Percentiles rank a stretch among this genome's conserved stretches.
These are phyloP conservation scores for Rhododendron henanense DNA, from an alignment of 148 eudicot genomes.

Conservation along the genomic window DNA sequence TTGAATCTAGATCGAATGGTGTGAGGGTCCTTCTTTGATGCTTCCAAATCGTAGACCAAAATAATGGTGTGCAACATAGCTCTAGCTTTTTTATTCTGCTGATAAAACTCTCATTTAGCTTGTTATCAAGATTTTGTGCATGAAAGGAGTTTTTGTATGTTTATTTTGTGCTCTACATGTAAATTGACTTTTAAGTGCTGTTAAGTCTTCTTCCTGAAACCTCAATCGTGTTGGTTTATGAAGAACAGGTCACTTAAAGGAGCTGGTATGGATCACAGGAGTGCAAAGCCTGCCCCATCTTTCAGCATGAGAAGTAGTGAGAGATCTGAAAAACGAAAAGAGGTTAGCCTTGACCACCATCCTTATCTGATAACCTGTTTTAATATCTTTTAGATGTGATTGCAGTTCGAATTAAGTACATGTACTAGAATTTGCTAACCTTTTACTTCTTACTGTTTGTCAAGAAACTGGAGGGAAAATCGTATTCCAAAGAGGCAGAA, in stretches of 20 bases:
- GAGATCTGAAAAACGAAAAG: slow-evolving; percentile 48
- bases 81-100: not conserved
- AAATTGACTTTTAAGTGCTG: not conserved
- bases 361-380: not conserved
- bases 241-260: slow-evolving; percentile 40
- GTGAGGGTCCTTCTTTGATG: not conserved
- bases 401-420: not conserved
- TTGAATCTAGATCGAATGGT: not conserved
- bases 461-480: slow-evolving; percentile 44
- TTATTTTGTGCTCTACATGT: not conserved
- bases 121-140: not conserved
- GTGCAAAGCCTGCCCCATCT: slow-evolving; percentile 32
- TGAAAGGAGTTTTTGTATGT: not conserved
- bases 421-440: slow-evolving; percentile 1
- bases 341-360: slow-evolving; percentile 29
- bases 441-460: slow-evolving; percentile 29
- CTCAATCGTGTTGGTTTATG: slow-evolving; percentile 5
- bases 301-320: slow-evolving; percentile 32
- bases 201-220: not conserved
- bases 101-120: not conserved
- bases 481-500: slow-evolving; percentile 36
- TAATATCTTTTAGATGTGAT: not conserved
- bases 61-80: not conserved
- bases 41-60: not conserved
- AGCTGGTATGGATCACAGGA: slow-evolving; percentile 31